Percentiles rank a stretch among this genome's conserved stretches.
Evolutionary conservation across 1,139 yeast genomes (phyloP).

Genomic region (Zygosaccharomyces sapae): DNA sequence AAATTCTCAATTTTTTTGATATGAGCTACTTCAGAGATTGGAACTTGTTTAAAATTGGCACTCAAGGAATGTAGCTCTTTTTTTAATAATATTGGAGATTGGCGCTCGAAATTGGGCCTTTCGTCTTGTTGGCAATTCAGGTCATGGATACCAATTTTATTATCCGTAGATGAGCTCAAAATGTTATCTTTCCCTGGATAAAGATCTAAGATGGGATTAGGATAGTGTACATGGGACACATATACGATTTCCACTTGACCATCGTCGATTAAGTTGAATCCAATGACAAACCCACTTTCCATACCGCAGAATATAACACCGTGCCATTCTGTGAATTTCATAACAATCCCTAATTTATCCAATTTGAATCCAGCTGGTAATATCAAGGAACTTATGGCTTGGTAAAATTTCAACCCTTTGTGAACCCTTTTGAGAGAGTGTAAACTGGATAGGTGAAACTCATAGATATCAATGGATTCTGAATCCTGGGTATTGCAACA

Average conservation of each 20-base stretch:
- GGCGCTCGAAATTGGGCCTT: neutral
- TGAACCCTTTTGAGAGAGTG: slow-evolving; percentile 25
- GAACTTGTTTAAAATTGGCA: neutral
- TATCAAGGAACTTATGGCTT: slow-evolving; percentile 8
- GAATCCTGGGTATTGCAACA: slow-evolving; percentile 34
- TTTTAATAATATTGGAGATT: slow-evolving; percentile 1
- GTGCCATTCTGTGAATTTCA: slow-evolving; percentile 22
- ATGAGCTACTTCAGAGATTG: slow-evolving; percentile 15
- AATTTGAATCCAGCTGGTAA: slow-evolving; percentile 9
- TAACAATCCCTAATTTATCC: slow-evolving; percentile 31
- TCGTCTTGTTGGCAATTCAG: neutral
- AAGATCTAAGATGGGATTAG: slow-evolving; percentile 31
- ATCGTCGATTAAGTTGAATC: slow-evolving; percentile 15
- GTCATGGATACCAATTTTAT: slow-evolving; percentile 15
- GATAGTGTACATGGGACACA: slow-evolving; percentile 29
- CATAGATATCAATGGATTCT: slow-evolving; percentile 31
- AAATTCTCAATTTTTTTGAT: slow-evolving; percentile 9
- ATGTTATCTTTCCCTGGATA: slow-evolving; percentile 5
- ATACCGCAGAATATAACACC: slow-evolving; percentile 25
- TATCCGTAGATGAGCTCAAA: slow-evolving; percentile 16
- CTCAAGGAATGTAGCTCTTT: neutral
- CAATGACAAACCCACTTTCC: slow-evolving; percentile 33
- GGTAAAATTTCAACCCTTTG: slow-evolving; percentile 22
- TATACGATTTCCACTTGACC: slow-evolving; percentile 20
- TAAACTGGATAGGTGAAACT: slow-evolving; percentile 19